A percentile compares a stretch with the other conserved stretches of the same genome.
These are phyloP conservation scores for Linanthus parryae DNA, from an alignment of 148 eudicot genomes.

Conservation along the genomic window DNA sequence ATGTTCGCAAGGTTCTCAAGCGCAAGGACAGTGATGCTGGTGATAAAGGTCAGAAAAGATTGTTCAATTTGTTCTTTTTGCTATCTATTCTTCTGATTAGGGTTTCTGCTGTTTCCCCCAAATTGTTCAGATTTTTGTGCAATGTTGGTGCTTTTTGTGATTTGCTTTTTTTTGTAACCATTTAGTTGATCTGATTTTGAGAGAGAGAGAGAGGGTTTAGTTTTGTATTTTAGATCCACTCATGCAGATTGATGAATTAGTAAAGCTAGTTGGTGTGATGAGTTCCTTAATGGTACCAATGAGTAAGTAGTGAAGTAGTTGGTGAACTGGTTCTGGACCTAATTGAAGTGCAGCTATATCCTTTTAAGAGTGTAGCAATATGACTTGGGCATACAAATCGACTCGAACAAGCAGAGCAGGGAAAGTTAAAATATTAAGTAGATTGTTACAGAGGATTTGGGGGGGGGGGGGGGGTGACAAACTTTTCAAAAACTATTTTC, in stretches of 20 bases:
- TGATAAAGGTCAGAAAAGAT: constrained; percentile 62
- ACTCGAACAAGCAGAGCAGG: no score
- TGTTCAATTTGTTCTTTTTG: no score
- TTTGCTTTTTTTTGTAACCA: background rate
- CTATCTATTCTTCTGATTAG: background rate
- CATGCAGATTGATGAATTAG: background rate
- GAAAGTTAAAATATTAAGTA: no score
- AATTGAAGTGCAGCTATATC: no score
- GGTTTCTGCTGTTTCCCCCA: background rate
- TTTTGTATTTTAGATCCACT: background rate
- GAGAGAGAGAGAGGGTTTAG: background rate
- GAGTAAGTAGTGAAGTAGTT: no score
- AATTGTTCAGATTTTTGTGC: background rate
- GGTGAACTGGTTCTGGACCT: no score
- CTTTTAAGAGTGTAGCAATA: no score
- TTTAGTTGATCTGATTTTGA: background rate
- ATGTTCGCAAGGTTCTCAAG: constrained; percentile 81
- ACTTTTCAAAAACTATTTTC: no score
- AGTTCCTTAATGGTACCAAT: no score
- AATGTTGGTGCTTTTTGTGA: background rate
- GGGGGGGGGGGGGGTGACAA: no score
- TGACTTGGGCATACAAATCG: no score
- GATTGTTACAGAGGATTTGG: no score
- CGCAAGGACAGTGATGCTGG: constrained; percentile 97
- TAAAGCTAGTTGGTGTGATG: background rate